Conservation (phyloP, 2,329 filamentous ascomycete species). For the Phaeosphaeria sp. region DNA sequence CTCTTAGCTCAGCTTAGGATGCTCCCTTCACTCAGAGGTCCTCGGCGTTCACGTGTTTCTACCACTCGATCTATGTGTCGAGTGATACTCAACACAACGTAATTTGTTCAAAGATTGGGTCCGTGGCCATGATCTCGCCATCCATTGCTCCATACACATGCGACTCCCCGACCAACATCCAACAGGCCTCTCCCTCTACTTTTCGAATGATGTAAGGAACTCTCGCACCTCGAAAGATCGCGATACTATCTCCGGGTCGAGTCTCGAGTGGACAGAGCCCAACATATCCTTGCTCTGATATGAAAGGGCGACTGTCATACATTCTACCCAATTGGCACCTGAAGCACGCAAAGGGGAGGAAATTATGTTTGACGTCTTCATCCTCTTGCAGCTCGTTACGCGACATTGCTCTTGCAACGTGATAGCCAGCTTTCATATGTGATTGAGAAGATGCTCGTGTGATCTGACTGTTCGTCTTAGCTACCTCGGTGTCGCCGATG, state of each 20-base stretch:
- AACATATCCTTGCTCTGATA: slow-evolving; percentile 12
- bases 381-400: not conserved
- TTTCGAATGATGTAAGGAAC: slow-evolving; percentile 15
- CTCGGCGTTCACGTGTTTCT: too few species aligned
- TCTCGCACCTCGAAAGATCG: slow-evolving; percentile 13
- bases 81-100: not conserved
- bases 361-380: not conserved
- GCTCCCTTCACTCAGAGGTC: too few species aligned
- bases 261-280: slow-evolving; percentile 10
- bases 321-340: slow-evolving; percentile 10
- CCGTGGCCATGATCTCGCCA: slow-evolving; percentile 13
- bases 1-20: too few species aligned
- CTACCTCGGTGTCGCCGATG: slow-evolving; percentile 14
- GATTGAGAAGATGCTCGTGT: not conserved
- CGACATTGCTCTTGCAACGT: not conserved
- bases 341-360: slow-evolving; percentile 1
- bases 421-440: slow-evolving; percentile 2
- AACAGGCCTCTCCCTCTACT: not conserved
- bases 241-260: slow-evolving; percentile 8
- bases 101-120: not conserved
- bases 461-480: slow-evolving; percentile 2
- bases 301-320: slow-evolving; percentile 13
- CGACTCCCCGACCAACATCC: slow-evolving; percentile 12
- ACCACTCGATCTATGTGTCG: too few species aligned
- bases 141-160: slow-evolving; percentile 21